These are phyloP conservation scores for Komagataella pastoris DNA, from an alignment of 805 yeast genomes.

Conservation along the genomic window DNA sequence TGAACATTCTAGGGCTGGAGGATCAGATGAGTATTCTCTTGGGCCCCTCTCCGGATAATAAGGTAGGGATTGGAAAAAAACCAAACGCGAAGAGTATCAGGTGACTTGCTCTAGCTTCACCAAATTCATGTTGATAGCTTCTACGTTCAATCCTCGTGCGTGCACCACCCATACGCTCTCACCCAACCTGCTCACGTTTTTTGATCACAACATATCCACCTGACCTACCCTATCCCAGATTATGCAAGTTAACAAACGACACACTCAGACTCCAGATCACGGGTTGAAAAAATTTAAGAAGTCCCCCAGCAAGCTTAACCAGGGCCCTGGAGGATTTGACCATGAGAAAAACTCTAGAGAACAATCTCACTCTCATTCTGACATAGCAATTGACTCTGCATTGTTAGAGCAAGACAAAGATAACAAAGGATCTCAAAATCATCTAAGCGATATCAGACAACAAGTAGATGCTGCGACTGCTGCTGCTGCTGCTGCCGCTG, in stretches of 20 bases:
- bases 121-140: too few relatives aligned
- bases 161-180: background rate
- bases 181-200: background rate
- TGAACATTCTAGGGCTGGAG: conserved; percentile 11
- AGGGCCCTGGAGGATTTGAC: background rate
- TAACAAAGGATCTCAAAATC: background rate
- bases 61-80: background rate
- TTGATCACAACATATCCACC: background rate
- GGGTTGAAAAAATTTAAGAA: background rate
- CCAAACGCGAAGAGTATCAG: background rate
- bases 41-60: background rate
- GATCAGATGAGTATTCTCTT: background rate
- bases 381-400: background rate
- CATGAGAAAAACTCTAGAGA: background rate
- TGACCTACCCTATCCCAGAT: background rate
- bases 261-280: background rate
- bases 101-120: background rate
- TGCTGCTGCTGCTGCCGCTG: background rate
- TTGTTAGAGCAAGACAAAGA: background rate
- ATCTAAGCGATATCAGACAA: background rate
- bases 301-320: background rate
- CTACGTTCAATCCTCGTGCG: background rate
- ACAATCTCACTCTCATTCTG: background rate
- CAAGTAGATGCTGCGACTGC: background rate
- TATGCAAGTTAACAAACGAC: background rate